These are phyloP conservation scores for Pyrus communis DNA, from an alignment of 306 rosid species.

Conservation along the genomic window DNA sequence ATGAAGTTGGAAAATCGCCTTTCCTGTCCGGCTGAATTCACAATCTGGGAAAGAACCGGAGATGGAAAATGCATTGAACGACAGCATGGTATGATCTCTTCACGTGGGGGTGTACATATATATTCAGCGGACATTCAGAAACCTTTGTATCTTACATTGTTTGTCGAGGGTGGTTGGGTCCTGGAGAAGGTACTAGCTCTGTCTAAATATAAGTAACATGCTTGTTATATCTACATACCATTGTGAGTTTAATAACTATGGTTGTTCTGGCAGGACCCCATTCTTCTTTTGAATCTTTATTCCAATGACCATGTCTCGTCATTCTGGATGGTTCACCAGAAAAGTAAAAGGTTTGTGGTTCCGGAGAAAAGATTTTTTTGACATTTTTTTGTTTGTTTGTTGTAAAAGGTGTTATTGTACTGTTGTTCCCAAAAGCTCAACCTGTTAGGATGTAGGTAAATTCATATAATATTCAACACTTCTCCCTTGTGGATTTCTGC, in stretches of 20 bases:
- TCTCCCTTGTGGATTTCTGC: not conserved
- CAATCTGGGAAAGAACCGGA: constrained; percentile 61
- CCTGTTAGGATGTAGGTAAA: not conserved
- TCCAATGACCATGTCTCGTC: constrained; percentile 61
- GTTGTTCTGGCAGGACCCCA: constrained; percentile 54
- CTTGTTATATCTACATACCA: not conserved
- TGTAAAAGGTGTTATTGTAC: not conserved
- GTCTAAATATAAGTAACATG: constrained; percentile 3
- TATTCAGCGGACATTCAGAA: constrained; percentile 84
- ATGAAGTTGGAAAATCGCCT: constrained; percentile 85
- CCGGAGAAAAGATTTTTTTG: not conserved
- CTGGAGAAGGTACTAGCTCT: constrained; percentile 72
- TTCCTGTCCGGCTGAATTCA: constrained; percentile 84
- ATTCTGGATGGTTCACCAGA: constrained; percentile 85
- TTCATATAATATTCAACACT: not conserved
- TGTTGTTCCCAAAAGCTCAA: not conserved
- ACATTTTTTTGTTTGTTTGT: not conserved
- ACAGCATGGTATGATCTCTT: constrained; percentile 55
- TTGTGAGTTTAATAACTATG: not conserved
- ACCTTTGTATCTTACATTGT: constrained; percentile 66
- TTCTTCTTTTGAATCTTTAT: constrained; percentile 71
- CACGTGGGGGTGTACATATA: constrained; percentile 68
- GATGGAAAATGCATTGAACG: constrained; percentile 62
- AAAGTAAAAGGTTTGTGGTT: constrained; percentile 66
- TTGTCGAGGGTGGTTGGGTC: constrained; percentile 83